A percentile compares a stretch with the other conserved stretches of the same genome.
Conservation (phyloP, 2,329 filamentous ascomycete species). For the Saccharata proteae region DNA sequence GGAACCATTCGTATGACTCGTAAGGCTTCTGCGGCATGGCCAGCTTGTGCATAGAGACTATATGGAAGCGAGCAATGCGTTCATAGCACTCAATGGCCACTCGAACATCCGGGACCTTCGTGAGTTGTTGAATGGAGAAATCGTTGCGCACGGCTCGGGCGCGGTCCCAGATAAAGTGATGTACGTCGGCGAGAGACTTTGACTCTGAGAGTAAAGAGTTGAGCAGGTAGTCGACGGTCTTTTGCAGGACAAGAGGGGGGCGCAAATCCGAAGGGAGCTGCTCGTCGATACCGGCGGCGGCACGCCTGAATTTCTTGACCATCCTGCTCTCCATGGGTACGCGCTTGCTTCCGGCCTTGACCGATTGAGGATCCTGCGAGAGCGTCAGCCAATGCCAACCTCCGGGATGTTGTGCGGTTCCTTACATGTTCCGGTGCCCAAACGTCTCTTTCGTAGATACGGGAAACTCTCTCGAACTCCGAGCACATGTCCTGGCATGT, state of each 20-base stretch:
- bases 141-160: constrained; percentile 54
- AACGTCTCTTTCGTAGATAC: constrained; percentile 50
- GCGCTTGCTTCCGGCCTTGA: constrained; percentile 14
- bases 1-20: constrained; percentile 31
- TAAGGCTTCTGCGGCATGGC: constrained; percentile 28
- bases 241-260: constrained; percentile 35
- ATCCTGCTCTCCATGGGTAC: constrained; percentile 41
- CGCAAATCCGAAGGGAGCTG: constrained; percentile 53
- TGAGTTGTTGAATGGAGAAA: constrained; percentile 50
- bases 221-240: constrained; percentile 26
- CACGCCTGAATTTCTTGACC: constrained; percentile 52
- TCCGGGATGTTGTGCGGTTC: constrained; percentile 8
- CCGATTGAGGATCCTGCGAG: constrained; percentile 18
- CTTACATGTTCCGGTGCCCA: constrained; percentile 48
- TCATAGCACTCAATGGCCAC: constrained; percentile 50
- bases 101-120: constrained; percentile 41
- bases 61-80: constrained; percentile 51
- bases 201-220: constrained; percentile 32
- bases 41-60: constrained; percentile 49
- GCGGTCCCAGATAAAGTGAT: constrained; percentile 55
- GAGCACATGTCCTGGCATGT: constrained; percentile 54
- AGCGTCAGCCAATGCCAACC: constrained; percentile 15
- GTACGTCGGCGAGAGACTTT: constrained; percentile 35
- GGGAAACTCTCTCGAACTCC: constrained; percentile 49
- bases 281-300: constrained; percentile 50